Evolutionary conservation across 2,329 filamentous ascomycete genomes (phyloP), one percentile per base, ranked within the genome.

Genomic region (Ciborinia camelliae): DNA sequence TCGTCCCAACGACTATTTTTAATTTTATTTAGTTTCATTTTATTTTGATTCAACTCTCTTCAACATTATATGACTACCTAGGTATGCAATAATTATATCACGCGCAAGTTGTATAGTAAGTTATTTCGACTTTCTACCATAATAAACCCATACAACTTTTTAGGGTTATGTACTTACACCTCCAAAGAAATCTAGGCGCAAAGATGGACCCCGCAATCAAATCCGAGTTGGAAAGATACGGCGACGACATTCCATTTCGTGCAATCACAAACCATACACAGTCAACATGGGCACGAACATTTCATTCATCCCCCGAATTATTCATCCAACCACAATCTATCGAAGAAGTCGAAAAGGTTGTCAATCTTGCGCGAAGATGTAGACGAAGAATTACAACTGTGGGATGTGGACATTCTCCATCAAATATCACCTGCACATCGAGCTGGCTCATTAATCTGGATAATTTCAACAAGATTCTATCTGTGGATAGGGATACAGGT

Each of bases 361-460:
- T 97, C 67, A 88, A 83, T 50, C 84, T 97, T 28, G 95, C 95
- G 7, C 88, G 90, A 66, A 84, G 82, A 78, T 95, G 90, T 77
- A 87, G 92, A 50, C 88, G 91, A 54, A 89, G 92, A 66, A 80
- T 99, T 66, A 90, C 93, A 43, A 90, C 90, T 7, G 89, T 93
- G n/a, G 94, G 95, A 66, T 94, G 90, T 72, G 92, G 88, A 64
- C 94, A 99, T 80, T 97, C 93, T 63, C 95, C 94, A 9, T 96
- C 90, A 69, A 90, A 94, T 73, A 80, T 99, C 51, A 98, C 94
- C 5, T 96, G 92, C 78, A 96, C 93, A 6, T 95, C 91, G 20
- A 91, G 90, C 68, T 98, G 95, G 95, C 87, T 97, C 75, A 81
- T 98, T 71, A 98, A 97, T 76, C 85, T 99, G 67, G 95, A 99